Conservation (phyloP, 352 stramenopile genomes). For the Phytophthora kernoviae region DNA sequence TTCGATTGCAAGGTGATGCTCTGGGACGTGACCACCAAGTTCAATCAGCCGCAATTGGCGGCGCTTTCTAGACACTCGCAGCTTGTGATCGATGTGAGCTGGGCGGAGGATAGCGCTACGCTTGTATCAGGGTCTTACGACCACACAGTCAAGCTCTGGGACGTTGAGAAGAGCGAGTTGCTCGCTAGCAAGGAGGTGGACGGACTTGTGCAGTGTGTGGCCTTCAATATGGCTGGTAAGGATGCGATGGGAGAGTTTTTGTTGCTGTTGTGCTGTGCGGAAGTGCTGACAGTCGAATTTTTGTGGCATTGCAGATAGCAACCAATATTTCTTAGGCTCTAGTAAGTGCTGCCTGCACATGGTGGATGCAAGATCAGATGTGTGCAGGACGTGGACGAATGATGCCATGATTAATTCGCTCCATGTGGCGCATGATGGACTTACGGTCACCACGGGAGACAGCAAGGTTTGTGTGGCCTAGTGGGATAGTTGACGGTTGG, state of each 20-base stretch:
- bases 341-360: conserved; percentile 83
- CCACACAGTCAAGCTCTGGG: conserved; percentile 89
- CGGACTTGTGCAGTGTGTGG: conserved; percentile 85
- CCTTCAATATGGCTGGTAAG: conserved; percentile 77
- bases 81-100: conserved; percentile 88
- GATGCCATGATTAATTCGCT: conserved; percentile 89
- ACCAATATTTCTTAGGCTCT: conserved; percentile 82
- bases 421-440: conserved; percentile 74
- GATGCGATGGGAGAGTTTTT: background rate
- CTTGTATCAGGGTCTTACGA: conserved; percentile 87
- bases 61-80: conserved; percentile 76
- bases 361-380: conserved; percentile 67
- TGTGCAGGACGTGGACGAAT: conserved; percentile 74
- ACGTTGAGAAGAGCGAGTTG: conserved; percentile 80
- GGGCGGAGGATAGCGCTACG: conserved; percentile 75
- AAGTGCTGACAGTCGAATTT: background rate
- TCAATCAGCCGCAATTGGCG: conserved; percentile 86
- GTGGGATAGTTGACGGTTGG: conserved; percentile 6
- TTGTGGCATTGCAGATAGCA: conserved; percentile 54
- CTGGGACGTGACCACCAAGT: conserved; percentile 90
- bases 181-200: conserved; percentile 68
- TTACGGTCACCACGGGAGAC: conserved; percentile 82
- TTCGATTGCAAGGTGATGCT: conserved; percentile 85
- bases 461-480: conserved; percentile 56
- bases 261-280: background rate